Conservation (phyloP, 768 basidiomycete genomes). For the Mycena floridula region DNA sequence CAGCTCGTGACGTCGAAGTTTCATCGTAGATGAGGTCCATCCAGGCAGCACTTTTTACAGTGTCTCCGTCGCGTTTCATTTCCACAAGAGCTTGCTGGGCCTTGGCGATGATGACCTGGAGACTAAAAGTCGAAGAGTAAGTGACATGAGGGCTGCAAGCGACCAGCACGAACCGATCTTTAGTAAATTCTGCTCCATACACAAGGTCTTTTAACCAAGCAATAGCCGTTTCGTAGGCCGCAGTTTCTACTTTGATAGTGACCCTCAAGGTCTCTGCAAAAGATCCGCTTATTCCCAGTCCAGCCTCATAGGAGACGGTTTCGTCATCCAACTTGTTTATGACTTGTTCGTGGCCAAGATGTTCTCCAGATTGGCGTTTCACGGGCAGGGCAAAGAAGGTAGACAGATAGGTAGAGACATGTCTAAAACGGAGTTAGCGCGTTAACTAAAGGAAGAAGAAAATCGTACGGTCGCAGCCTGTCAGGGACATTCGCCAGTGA, state of each 20-base stretch:
- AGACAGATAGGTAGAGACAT: constrained; percentile 70
- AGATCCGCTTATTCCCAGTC: constrained; percentile 53
- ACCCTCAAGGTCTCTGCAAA: constrained; percentile 75
- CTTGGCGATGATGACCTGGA: constrained; percentile 83
- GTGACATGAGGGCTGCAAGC: too few species aligned
- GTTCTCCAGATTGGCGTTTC: constrained; percentile 58
- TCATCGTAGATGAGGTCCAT: constrained; percentile 60
- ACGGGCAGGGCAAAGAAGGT: constrained; percentile 90
- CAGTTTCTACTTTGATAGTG: constrained; percentile 78
- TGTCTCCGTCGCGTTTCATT: constrained; percentile 83
- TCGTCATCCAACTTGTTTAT: constrained; percentile 86
- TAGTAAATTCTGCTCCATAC: constrained; percentile 69
- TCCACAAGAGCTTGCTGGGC: constrained; percentile 87
- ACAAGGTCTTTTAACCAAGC: constrained; percentile 83
- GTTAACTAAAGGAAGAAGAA: constrained; percentile 3
- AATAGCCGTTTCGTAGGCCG: constrained; percentile 74
- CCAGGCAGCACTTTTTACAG: constrained; percentile 70
- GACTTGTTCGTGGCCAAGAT: constrained; percentile 81
- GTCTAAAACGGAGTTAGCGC: constrained; percentile 32
- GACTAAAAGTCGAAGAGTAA: constrained; percentile 42
- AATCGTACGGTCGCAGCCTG: constrained; percentile 73
- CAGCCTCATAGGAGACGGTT: constrained; percentile 81
- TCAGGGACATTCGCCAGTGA: constrained; percentile 70
- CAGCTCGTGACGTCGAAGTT: constrained; percentile 62
- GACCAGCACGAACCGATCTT: too few species aligned